Conservation (phyloP, 148 eudicot genomes). For the Nyssa sinensis region DNA sequence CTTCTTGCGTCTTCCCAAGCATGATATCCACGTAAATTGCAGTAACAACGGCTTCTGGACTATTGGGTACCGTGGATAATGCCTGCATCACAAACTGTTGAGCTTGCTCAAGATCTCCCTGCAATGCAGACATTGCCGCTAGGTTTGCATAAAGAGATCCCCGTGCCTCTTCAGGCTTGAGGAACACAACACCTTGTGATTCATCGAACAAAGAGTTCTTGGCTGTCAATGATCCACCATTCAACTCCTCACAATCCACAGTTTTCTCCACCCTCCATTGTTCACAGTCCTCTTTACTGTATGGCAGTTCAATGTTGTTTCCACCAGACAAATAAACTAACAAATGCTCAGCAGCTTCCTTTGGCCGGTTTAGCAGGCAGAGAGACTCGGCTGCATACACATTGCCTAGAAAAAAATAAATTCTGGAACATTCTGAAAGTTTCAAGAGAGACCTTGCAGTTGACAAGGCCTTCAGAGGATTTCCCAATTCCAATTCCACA, state of each 20-base stretch:
- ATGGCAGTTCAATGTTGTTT: constrained; percentile 52
- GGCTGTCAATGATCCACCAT: constrained; percentile 25
- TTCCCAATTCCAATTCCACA: constrained; percentile 72
- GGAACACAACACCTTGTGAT: constrained; percentile 37
- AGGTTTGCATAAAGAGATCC: constrained; percentile 62
- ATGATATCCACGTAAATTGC: constrained; percentile 67
- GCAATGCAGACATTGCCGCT: constrained; percentile 56
- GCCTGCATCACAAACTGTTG: constrained; percentile 44
- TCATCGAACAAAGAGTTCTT: constrained; percentile 31
- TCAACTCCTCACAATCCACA: constrained; percentile 56
- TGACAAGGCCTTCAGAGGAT: constrained; percentile 68
- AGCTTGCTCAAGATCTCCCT: constrained; percentile 77
- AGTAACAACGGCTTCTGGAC: constrained; percentile 62
- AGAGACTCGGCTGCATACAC: constrained; percentile 89
- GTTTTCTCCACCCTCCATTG: constrained; percentile 54
- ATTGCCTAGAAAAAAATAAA: constrained; percentile 59
- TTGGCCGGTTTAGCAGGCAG: constrained; percentile 70
- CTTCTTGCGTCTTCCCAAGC: constrained; percentile 54
- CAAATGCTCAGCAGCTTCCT: constrained; percentile 84
- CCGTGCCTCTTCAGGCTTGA: constrained; percentile 76
- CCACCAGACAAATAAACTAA: constrained; percentile 51
- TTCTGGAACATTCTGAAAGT: constrained; percentile 62
- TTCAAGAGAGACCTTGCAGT: constrained; percentile 57
- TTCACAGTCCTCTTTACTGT: constrained; percentile 69
- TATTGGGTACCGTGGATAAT: constrained; percentile 47